Evolutionary conservation across 768 basidiomycete genomes (phyloP), one percentile per base, ranked within the genome.

Genomic region (Calocybe gangraenosa): DNA sequence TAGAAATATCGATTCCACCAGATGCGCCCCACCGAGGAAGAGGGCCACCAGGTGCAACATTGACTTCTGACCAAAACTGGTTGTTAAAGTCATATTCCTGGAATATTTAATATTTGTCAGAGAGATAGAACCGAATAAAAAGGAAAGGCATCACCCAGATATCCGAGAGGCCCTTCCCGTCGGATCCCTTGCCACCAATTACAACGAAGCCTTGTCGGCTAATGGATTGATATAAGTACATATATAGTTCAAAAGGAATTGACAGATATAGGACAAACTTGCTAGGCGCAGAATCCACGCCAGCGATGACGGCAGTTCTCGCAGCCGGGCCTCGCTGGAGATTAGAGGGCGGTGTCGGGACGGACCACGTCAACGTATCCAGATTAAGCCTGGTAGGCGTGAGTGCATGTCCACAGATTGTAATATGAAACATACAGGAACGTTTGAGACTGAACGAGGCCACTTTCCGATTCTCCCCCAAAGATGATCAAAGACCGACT

Each of bases 11-110:
- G 32, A 80, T 82, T 1, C 89, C 89, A 38, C 89, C 89, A 14
- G 77, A 76, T 1, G 87, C 81, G 34, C 81, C 81, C 76, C 79
- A 89, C 17, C 85, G 73, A 41, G 82, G 59, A 19, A 80, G 67
- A 25, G 88, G 88, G 4, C 71, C 67, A 19, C 70, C 72, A 15
- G 75, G 58, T 9, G 77, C 68, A 3, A 85, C 53, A 14, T 50
- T 52, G 25, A 89, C 78, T 55, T 75, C 53, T 0, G 82, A 73
- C 89, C 89, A 92, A 58, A 91, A 91, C 46, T 87, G 70, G 54
- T 81, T 82, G 46, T 60, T 74, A 55, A 81, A 90, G 62, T 88
- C 84, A 55, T 73, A 92, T 65, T 88, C 87, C 87, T 89, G 55
- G n/a, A 33, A 19, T 19, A 38, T n/a, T n/a, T 28, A 5, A 6